Conservation (phyloP, 805 yeast species). For the Starmerella apis region DNA sequence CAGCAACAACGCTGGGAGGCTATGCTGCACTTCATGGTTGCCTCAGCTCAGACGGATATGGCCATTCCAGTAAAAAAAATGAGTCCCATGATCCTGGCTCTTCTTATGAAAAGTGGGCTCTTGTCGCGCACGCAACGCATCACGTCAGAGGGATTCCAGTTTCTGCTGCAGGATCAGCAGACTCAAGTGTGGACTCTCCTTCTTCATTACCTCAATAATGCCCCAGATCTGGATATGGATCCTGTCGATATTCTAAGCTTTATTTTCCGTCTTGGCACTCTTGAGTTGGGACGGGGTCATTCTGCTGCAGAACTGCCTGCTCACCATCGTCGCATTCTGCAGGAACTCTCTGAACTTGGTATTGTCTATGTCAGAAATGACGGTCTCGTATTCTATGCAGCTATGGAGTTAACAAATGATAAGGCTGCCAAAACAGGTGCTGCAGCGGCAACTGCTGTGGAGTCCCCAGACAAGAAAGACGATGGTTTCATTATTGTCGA, state of each 20-base stretch:
- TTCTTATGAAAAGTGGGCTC: slow-evolving; percentile 69
- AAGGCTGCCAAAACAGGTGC: neutral
- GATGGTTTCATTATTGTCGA: slow-evolving; percentile 75
- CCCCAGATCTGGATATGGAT: slow-evolving; percentile 80
- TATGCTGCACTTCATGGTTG: slow-evolving; percentile 94
- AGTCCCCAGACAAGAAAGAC: slow-evolving; percentile 61
- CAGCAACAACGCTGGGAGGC: slow-evolving; percentile 90
- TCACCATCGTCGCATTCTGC: slow-evolving; percentile 77
- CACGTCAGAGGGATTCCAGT: slow-evolving; percentile 90
- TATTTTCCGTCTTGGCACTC: slow-evolving; percentile 83
- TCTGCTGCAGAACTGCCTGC: slow-evolving; percentile 57
- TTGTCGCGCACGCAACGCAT: slow-evolving; percentile 60
- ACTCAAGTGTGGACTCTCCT: slow-evolving; percentile 91
- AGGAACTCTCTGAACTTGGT: slow-evolving; percentile 85
- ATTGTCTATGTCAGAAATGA: slow-evolving; percentile 52
- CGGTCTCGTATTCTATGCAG: slow-evolving; percentile 20
- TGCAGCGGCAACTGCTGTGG: slow-evolving; percentile 67
- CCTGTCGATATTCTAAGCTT: slow-evolving; percentile 92
- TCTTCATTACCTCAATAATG: slow-evolving; percentile 73
- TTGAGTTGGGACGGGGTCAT: slow-evolving; percentile 84
- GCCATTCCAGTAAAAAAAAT: slow-evolving; percentile 33
- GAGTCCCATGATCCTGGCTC: slow-evolving; percentile 44
- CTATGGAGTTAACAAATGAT: slow-evolving; percentile 18
- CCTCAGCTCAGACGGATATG: slow-evolving; percentile 39
- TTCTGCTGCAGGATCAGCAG: slow-evolving; percentile 79